A percentile compares a stretch with the other conserved stretches of the same genome.
Conservation (phyloP, 371 early-diverging fungal genomes). For the Apophysomyces elegans region DNA sequence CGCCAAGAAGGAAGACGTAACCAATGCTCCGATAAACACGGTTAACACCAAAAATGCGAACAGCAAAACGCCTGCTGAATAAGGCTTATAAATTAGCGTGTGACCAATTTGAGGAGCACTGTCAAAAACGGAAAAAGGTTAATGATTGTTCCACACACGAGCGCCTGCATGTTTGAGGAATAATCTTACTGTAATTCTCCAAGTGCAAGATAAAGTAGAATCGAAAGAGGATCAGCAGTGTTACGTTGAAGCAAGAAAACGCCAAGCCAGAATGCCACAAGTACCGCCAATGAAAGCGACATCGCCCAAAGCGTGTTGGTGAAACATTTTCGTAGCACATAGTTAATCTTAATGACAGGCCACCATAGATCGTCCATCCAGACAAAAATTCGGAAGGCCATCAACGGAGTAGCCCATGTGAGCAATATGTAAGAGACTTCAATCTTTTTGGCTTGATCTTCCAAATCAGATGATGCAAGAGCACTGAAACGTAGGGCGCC, state of each 20-base stretch:
- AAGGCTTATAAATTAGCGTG: constrained; percentile 42
- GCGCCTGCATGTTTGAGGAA: not conserved
- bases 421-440: constrained; percentile 27
- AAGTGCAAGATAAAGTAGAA: constrained; percentile 38
- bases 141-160: not conserved
- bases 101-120: constrained; percentile 47
- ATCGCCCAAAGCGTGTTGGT: constrained; percentile 38
- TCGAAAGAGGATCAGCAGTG: constrained; percentile 28
- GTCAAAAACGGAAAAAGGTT: not conserved
- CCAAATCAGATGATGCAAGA: constrained; percentile 22
- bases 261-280: constrained; percentile 45
- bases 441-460: constrained; percentile 18
- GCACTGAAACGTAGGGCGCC: constrained; percentile 31
- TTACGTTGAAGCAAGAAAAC: constrained; percentile 43
- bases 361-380: constrained; percentile 34
- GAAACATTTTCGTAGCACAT: constrained; percentile 36
- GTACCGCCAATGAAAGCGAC: constrained; percentile 20
- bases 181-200: constrained; percentile 53
- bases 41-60: constrained; percentile 40
- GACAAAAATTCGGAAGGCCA: constrained; percentile 40
- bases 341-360: constrained; percentile 32
- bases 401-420: constrained; percentile 41
- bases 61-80: constrained; percentile 35
- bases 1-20: constrained; percentile 44
- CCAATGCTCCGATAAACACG: constrained; percentile 32